Percentiles rank a stretch among this genome's conserved stretches.
Evolutionary conservation across 176 grass and related monocot genomes (phyloP).

Genomic region (Eleusine coracana): DNA sequence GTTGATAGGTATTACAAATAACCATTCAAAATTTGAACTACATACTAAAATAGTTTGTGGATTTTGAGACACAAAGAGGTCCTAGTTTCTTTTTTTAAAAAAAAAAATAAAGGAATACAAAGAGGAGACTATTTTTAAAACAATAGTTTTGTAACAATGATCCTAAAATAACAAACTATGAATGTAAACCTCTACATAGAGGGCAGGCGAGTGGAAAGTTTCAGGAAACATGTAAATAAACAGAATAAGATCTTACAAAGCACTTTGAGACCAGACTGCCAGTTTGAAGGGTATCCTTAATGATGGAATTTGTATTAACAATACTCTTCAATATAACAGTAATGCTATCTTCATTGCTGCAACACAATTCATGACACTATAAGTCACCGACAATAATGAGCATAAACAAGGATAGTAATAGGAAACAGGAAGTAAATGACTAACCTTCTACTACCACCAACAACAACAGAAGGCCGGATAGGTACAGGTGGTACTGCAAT

Average conservation of each 20-base stretch:
- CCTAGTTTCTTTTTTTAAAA: not conserved
- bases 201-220: not conserved
- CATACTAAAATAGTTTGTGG: not conserved
- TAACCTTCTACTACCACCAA: conserved; percentile 75
- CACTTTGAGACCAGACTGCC: conserved; percentile 56
- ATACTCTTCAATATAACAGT: conserved; percentile 84
- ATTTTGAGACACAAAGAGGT: not conserved
- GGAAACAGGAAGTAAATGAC: conserved; percentile 29
- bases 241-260: conserved; percentile 62
- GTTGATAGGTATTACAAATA: not conserved
- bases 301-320: conserved; percentile 73
- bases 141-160: not conserved
- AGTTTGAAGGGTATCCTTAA: conserved; percentile 79
- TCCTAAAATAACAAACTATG: not conserved
- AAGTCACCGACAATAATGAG: conserved; percentile 3
- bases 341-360: conserved; percentile 90
- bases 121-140: not conserved
- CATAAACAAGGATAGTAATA: conserved; percentile 18
- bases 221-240: conserved; percentile 17
- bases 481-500: conserved; percentile 83
- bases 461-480: conserved; percentile 81
- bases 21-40: conserved; percentile 19
- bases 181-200: not conserved
- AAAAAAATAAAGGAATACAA: not conserved
- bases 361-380: conserved; percentile 20